Evolutionary conservation across 208 protist genomes (phyloP), one percentile per base, ranked within the genome.

Genomic region (Leishmania guyanensis): DNA sequence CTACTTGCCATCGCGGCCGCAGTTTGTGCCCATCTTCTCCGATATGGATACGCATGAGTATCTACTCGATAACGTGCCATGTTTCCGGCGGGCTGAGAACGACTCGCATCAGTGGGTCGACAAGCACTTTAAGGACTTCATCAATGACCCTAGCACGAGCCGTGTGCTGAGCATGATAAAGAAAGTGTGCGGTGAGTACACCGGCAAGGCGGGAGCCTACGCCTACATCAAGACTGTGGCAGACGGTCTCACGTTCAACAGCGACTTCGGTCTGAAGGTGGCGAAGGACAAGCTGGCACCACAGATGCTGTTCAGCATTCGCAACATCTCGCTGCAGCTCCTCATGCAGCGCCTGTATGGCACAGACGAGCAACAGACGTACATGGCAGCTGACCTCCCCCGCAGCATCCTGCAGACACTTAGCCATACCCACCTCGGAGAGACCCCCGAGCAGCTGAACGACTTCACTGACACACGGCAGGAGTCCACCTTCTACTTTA

Each of bases 21-120:
- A 96, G 77, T 96, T 95, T 84, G 89, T 95, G 33, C 93, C 93
- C 51, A 84, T 96, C 72, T 96, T 95, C 80, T 92, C 91, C 3
- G 93, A 96, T 75, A 95, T 96, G 93, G 89, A 95, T 83, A 94
- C 91, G 65, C 93, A 96, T 79, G 93, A 96, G 84, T 96, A 95
- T 79, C 87, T 96, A 46, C 86, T 96, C 60, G 91, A 96, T 84
- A 90, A 96, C 65, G 91, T 96, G 33, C 93, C 93, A 51, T 96
- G 93, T 86, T 95, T 95, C 77, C 84, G 88, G 66, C 90, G 91
- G n/a, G 93, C 91, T 12, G 91, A 94, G 83, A 78, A 76, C 17
- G 91, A 96, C 84, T 90, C 90, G n/a, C 75, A 83, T 43, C 83
- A 86, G n/a, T 96, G 93, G 93, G 58, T 95, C 22, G 75, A 89